Percentiles rank a stretch among this genome's conserved stretches.
These are phyloP conservation scores for Cladosporium sp. DNA, from an alignment of 2,329 filamentous ascomycete genomes.

Conservation along the genomic window DNA sequence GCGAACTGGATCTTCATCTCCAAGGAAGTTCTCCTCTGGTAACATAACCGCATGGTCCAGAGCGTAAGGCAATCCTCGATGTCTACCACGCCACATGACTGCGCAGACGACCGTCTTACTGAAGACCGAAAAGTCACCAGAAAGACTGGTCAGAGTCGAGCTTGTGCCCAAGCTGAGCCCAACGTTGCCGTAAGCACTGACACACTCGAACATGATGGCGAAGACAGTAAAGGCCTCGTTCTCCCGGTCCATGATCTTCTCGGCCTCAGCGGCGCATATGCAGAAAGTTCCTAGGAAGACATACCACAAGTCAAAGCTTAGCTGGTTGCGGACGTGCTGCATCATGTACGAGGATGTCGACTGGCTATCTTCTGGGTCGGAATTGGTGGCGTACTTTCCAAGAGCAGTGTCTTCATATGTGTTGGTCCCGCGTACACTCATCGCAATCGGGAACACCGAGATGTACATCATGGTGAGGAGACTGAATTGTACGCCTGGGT, in stretches of 20 bases:
- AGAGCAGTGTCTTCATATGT: constrained; percentile 70
- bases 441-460: constrained; percentile 62
- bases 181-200: constrained; percentile 36
- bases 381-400: constrained; percentile 52
- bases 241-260: constrained; percentile 14
- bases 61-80: constrained; percentile 62
- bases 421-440: constrained; percentile 67
- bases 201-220: constrained; percentile 43
- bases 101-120: constrained; percentile 62
- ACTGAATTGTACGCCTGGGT: constrained; percentile 59
- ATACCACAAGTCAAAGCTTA: constrained; percentile 45
- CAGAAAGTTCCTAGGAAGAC: constrained; percentile 42
- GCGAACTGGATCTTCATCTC: background rate
- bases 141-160: constrained; percentile 47
- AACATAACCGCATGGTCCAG: constrained; percentile 66
- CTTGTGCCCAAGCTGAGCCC: constrained; percentile 35
- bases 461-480: constrained; percentile 69
- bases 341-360: constrained; percentile 55
- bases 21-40: background rate
- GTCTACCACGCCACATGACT: constrained; percentile 61
- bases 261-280: constrained; percentile 41
- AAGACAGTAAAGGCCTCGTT: constrained; percentile 37
- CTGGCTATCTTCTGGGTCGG: constrained; percentile 12
- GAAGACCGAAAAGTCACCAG: constrained; percentile 71
- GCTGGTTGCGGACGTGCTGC: constrained; percentile 43